Evolutionary conservation across 257 asterid genomes (phyloP), one percentile per base, ranked within the genome.

Genomic region (Echium plantagineum): DNA sequence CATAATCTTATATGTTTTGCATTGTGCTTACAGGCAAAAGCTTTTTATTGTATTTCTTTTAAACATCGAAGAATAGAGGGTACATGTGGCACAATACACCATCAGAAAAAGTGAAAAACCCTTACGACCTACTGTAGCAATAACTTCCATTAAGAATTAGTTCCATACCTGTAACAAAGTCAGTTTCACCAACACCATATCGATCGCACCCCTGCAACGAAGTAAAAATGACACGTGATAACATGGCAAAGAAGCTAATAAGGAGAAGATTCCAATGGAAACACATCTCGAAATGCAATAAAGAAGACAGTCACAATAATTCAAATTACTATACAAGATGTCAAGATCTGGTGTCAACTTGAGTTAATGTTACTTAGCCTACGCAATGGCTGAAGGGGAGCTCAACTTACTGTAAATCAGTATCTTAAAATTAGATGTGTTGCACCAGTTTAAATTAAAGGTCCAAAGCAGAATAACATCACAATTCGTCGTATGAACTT

Each of bases 171-270:
- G 94, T 59, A 52, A 82, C 78, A 65, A 77, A 52, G 73, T 74
- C 78, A 74, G 81, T 71, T 71, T 85, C 90, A 54, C 74, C 84
- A 65, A 62, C 67, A 55, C 84, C 89, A 82, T 72, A 77, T 67
- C 90, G 88, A 59, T 81, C 93, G 58, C 85, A 78, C 60, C 96
- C 96, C 98, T 91, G 74, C 66, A 71, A 48, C n/a, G 58, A 53
- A 53, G 12, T 4, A 8, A 53, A 52, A 3, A 53, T 53, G 15
- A 53, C 4, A 17, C 0, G 15, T 10, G 3, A 55, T 55, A 20
- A 2, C 28, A 55, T 20, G 35, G 9, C 16, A 21, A 55, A 10
- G 15, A 55, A 21, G 6, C 28, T 26, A 55, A 6, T 20, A 13
- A 42, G 17, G 49, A 42, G 16, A 42, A 10, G 16, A 42, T 42